A percentile compares a stretch with the other conserved stretches of the same genome.
phyloP scores from a whole-genome alignment of 139 green algal species.

The Chlamydomonas sphaeroides region DNA sequence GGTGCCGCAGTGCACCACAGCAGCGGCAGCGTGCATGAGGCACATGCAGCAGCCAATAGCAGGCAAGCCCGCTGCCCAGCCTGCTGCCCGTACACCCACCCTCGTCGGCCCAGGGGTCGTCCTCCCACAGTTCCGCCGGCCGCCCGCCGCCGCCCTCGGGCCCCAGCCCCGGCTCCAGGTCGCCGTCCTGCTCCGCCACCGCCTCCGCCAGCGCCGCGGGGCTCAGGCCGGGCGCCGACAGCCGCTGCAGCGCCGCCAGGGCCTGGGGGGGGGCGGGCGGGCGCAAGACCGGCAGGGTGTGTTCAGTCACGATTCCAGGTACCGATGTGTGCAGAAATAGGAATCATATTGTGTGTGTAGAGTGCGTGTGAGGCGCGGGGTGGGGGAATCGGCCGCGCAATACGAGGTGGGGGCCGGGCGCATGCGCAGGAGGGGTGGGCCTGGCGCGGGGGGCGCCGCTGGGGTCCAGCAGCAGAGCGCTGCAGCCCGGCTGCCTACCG shows the following conservation, averaged over 20 bases:
- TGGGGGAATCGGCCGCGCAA: no score
- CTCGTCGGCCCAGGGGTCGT: no score
- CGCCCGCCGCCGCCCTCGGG: no score
- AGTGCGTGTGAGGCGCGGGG: no score
- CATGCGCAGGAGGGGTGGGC: not conserved
- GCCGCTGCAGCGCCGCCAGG: slow-evolving; percentile 1
- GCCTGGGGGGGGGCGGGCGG: not conserved
- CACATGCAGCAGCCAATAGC: not conserved
- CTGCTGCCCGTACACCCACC: no score
- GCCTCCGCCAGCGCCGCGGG: not conserved
- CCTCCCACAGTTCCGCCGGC: no score
- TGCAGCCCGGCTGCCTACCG: no score
- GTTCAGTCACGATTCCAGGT: not conserved
- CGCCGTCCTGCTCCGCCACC: slow-evolving; percentile 12
- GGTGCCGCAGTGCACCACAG: no score
- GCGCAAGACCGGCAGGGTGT: no score
- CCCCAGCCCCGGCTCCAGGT: not conserved
- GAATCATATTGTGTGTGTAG: not conserved
- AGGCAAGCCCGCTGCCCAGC: no score
- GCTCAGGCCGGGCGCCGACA: slow-evolving; percentile 1
- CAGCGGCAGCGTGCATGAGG: no score
- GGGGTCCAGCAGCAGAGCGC: not conserved
- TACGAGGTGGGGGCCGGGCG: not conserved
- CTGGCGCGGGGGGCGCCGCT: no score
- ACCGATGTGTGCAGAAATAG: not conserved